Conservation (phyloP, 2,329 filamentous ascomycete genomes). For the Tolypocladium pustulatum region DNA sequence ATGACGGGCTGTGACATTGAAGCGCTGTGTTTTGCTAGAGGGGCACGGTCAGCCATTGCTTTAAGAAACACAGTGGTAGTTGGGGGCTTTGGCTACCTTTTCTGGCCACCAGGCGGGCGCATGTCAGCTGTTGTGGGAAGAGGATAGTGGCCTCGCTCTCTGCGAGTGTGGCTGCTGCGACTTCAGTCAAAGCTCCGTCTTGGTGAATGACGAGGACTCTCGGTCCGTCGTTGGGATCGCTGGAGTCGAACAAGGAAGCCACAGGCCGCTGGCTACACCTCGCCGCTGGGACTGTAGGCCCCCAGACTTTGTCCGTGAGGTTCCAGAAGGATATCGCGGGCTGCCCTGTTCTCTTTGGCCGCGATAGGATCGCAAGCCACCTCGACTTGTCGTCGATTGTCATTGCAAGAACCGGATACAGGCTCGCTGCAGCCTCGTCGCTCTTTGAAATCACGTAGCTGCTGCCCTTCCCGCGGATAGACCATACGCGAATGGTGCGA, state of each 20-base stretch:
- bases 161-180: constrained; percentile 31
- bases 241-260: constrained; percentile 52
- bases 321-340: constrained; percentile 50
- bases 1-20: constrained; percentile 10
- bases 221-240: constrained; percentile 23
- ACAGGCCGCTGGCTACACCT: constrained; percentile 42
- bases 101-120: constrained; percentile 33
- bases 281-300: constrained; percentile 42
- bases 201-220: constrained; percentile 51
- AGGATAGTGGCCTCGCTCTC: constrained; percentile 30
- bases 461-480: constrained; percentile 34
- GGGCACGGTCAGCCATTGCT: neutral
- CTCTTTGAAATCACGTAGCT: constrained; percentile 31
- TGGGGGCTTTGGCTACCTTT: constrained; percentile 24
- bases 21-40: constrained; percentile 4
- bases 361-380: constrained; percentile 57
- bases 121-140: constrained; percentile 41
- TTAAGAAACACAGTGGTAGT: neutral
- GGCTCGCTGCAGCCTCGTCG: constrained; percentile 28
- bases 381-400: constrained; percentile 54
- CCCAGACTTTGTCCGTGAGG: constrained; percentile 45
- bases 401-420: constrained; percentile 51
- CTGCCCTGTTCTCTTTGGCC: constrained; percentile 21
- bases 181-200: constrained; percentile 52
- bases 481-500: constrained; percentile 56